Evolutionary conservation across 768 basidiomycete species (phyloP), one percentile per base, ranked within the genome.

Genomic region (Cytidiella melzeri): DNA sequence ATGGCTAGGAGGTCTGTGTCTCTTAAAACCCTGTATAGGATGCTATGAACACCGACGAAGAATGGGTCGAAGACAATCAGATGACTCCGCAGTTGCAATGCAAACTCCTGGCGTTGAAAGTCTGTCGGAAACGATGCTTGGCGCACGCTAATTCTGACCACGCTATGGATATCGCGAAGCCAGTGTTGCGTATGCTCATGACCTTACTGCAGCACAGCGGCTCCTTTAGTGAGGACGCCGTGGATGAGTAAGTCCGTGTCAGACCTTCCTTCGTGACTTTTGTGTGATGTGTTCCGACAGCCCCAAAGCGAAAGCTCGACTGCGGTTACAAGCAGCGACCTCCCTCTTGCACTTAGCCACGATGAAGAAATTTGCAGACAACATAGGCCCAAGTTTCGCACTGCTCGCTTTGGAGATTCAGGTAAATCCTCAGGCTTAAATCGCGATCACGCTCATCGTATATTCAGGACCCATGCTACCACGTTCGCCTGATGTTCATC

Each of bases 241-340:
- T 59, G 0, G 80, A 81, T 53, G 73, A 71, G 81, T 84, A 48
- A 34, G 75, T 63, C 30, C 20, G 25, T 2, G 21, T n/a, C 6
- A 36, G 10, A 4, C 38, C 23, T 28, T 27, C 23, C 12, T 42
- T 12, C 24, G 4, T 41, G 11, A 19, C 25, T 21, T 25, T 11
- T 7, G 3, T 5, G 19, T 23, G 30, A 12, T 4, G 1, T 18
- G 23, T 3, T 20, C 20, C 11, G 5, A 12, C 45, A 85, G 84
- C 55, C 73, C 75, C 2, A 73, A 74, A 65, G 78, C 81, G 28
- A 81, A 81, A 61, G 79, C 87, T 3, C 82, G 92, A 15, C 73
- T 98, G 68, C 80, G 95, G 25, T 68, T 97, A 6, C 84, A 89
- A 60, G 91, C 93, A 4, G 86, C 86, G 0, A 67, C 84, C 3